Conservation (phyloP, 805 yeast species). For the Spathaspora sp. region DNA sequence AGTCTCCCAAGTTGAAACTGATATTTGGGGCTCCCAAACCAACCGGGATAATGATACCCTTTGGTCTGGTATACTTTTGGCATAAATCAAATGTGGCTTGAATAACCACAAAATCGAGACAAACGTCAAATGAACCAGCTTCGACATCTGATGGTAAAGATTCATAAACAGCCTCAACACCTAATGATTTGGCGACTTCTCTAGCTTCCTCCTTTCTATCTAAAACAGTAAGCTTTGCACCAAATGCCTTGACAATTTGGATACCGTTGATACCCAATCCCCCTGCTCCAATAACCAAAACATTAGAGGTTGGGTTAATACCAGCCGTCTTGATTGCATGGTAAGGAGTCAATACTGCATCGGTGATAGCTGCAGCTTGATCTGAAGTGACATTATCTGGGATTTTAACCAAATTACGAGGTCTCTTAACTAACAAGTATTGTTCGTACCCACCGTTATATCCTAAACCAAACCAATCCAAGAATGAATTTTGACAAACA, state of each 20-base stretch:
- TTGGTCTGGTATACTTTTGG: conserved; percentile 27
- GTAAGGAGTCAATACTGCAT: conserved; percentile 40
- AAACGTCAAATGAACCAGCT: conserved; percentile 35
- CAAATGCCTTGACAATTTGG: conserved; percentile 31
- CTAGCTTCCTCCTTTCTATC: conserved; percentile 30
- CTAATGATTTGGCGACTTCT: conserved; percentile 24
- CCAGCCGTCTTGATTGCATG: conserved; percentile 34
- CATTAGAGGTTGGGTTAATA: conserved; percentile 32
- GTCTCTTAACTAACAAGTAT: conserved; percentile 31
- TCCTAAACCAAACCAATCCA: conserved; percentile 32
- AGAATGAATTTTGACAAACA: conserved; percentile 19
- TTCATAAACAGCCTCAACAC: conserved; percentile 40
- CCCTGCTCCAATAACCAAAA: conserved; percentile 38
- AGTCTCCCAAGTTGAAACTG: conserved; percentile 24
- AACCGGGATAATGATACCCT: conserved; percentile 40
- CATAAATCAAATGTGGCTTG: conserved; percentile 25
- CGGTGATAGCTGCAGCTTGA: conserved; percentile 38
- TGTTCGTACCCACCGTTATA: conserved; percentile 40
- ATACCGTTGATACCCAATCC: conserved; percentile 42
- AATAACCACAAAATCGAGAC: conserved; percentile 36
- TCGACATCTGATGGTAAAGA: conserved; percentile 20
- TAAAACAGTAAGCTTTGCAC: conserved; percentile 29
- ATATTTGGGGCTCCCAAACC: conserved; percentile 39
- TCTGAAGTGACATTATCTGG: conserved; percentile 35
- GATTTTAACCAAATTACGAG: conserved; percentile 31